A percentile compares a stretch with the other conserved stretches of the same genome.
phyloP scores from a whole-genome alignment of 176 grass and related monocot species.

The Musa acuminata region DNA sequence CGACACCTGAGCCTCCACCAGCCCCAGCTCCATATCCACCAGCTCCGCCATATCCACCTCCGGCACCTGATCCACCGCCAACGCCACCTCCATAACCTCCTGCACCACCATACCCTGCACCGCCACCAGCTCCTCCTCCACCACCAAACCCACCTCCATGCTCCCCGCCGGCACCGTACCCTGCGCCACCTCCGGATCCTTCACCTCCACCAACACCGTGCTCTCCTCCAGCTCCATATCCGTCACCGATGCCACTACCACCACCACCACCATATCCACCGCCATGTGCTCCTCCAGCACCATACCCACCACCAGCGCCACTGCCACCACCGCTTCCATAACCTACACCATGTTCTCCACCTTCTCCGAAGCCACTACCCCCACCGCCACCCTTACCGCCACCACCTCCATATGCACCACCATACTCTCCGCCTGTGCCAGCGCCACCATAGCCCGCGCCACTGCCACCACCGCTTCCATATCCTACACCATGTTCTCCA shows the following conservation, averaged over 20 bases:
- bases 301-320: background rate
- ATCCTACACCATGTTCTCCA: too few species aligned
- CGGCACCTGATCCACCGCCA: background rate
- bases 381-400: background rate
- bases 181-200: background rate
- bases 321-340: background rate
- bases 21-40: background rate
- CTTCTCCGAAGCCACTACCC: background rate
- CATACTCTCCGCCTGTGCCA: background rate
- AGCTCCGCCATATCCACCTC: background rate
- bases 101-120: background rate
- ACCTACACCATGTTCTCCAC: too few species aligned
- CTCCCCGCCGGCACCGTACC: background rate
- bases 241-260: background rate
- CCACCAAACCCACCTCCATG: background rate
- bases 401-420: background rate
- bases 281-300: background rate
- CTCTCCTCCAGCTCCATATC: background rate
- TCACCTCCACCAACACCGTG: background rate
- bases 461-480: background rate
- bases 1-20: background rate
- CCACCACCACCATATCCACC: background rate
- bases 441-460: background rate
- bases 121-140: background rate
- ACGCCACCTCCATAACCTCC: background rate